Conservation (phyloP, 2,329 filamentous ascomycete genomes). For the Colletotrichum coccodes region DNA sequence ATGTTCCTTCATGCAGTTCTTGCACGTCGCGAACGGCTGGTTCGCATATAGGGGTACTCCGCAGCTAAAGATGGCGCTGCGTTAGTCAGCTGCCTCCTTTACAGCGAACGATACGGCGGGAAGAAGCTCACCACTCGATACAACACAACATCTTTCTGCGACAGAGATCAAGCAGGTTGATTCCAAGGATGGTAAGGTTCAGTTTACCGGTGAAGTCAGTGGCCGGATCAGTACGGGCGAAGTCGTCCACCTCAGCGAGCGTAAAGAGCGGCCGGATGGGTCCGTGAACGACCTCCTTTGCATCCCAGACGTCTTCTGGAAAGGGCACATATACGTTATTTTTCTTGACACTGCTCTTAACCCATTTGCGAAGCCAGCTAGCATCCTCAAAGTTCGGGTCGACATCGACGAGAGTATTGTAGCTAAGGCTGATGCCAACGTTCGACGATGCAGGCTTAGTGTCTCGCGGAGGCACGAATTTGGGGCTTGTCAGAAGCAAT, state of each 20-base stretch:
- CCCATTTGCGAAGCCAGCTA: conserved; percentile 61
- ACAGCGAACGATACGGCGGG: background rate
- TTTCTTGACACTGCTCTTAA: conserved; percentile 56
- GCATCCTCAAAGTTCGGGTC: conserved; percentile 65
- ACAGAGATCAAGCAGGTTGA: conserved; percentile 42
- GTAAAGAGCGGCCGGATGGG: conserved; percentile 49
- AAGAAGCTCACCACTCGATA: conserved; percentile 49
- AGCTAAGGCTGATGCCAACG: conserved; percentile 43
- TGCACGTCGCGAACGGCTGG: conserved; percentile 47
- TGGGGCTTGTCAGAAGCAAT: conserved; percentile 60
- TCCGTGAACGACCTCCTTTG: conserved; percentile 44
- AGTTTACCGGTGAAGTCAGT: conserved; percentile 52
- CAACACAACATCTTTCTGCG: conserved; percentile 50
- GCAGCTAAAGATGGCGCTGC: conserved; percentile 51
- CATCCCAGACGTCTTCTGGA: conserved; percentile 50
- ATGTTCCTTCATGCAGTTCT: conserved; percentile 45
- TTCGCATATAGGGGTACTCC: conserved; percentile 65
- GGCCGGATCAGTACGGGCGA: conserved; percentile 44
- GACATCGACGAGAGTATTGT: conserved; percentile 62
- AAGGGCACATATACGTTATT: conserved; percentile 62
- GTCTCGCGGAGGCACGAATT: conserved; percentile 9
- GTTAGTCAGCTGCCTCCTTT: background rate
- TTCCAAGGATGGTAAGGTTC: conserved; percentile 44
- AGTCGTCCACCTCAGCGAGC: conserved; percentile 54
- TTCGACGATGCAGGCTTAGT: conserved; percentile 1